Evolutionary conservation across 805 yeast species (phyloP).

Genomic region (Wickerhamomyces strasburgensis): DNA sequence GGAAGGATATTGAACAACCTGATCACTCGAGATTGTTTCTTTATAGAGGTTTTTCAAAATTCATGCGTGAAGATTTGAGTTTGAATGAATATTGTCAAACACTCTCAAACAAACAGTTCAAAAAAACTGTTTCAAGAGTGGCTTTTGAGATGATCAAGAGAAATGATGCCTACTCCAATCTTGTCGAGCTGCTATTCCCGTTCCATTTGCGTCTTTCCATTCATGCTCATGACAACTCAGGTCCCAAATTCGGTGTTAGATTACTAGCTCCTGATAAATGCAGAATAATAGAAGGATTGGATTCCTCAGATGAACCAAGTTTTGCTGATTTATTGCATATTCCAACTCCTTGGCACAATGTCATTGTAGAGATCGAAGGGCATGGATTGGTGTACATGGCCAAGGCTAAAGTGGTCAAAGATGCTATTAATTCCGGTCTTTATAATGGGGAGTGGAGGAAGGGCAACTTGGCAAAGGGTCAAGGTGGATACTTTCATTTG

Average conservation of each 20-base stretch:
- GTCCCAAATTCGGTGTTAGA: constrained; percentile 56
- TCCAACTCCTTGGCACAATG: constrained; percentile 66
- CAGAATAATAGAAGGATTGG: constrained; percentile 41
- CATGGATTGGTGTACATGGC: constrained; percentile 30
- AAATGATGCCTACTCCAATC: constrained; percentile 60
- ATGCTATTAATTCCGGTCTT: constrained; percentile 32
- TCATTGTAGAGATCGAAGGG: constrained; percentile 40
- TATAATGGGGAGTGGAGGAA: constrained; percentile 33
- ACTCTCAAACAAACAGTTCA: constrained; percentile 39
- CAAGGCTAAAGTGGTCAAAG: constrained; percentile 31
- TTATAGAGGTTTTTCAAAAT: constrained; percentile 53
- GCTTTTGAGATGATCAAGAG: constrained; percentile 63
- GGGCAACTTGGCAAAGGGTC: constrained; percentile 27
- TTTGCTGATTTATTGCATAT: constrained; percentile 53
- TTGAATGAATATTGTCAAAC: constrained; percentile 34
- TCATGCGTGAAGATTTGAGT: constrained; percentile 55
- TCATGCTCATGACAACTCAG: constrained; percentile 55
- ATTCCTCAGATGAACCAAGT: constrained; percentile 34
- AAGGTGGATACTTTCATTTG: constrained; percentile 29
- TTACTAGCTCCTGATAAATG: constrained; percentile 41
- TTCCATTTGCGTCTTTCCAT: constrained; percentile 55
- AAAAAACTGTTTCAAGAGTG: constrained; percentile 45
- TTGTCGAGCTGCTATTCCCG: constrained; percentile 56
- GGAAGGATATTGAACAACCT: constrained; percentile 53
- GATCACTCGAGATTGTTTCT: constrained; percentile 49